Conservation (phyloP, 306 rosid species). For the Corylus heterophylla region DNA sequence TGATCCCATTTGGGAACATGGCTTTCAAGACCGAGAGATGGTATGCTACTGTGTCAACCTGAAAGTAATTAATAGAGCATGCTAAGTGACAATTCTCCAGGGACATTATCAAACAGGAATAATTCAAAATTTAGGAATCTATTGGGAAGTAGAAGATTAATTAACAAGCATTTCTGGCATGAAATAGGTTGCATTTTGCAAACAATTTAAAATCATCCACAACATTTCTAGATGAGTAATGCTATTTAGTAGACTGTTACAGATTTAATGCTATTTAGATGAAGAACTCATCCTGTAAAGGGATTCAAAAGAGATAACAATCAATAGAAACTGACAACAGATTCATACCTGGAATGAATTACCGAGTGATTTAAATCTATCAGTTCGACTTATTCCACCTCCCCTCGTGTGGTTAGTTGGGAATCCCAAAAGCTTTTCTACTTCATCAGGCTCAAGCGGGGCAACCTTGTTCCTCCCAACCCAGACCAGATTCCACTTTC, state of each 20-base stretch:
- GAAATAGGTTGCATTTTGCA: neutral
- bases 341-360: conserved; percentile 89
- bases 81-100: conserved; percentile 9
- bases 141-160: neutral
- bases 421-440: conserved; percentile 82
- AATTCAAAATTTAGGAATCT: conserved; percentile 4
- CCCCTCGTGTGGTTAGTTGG: conserved; percentile 97
- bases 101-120: neutral
- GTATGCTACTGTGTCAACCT: conserved; percentile 96
- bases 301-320: conserved; percentile 5
- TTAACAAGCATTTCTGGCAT: conserved; percentile 7
- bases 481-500: conserved; percentile 97
- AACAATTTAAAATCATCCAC: neutral
- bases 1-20: conserved; percentile 76
- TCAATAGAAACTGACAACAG: neutral
- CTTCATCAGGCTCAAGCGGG: conserved; percentile 92
- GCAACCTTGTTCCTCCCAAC: conserved; percentile 97
- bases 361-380: conserved; percentile 89
- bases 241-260: too few relatives aligned
- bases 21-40: conserved; percentile 82
- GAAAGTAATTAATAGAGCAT: conserved; percentile 35
- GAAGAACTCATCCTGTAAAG: neutral
- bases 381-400: conserved; percentile 95
- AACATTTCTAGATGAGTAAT: neutral
- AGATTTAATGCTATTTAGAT: too few relatives aligned